Evolutionary conservation across 345 rosid species (phyloP).

Genomic region (rapeseed (Brassica napus)): Da-Ae NC_063451.1:45278501-45279000

Average conservation of each 20-base stretch:
- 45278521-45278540: not conserved
- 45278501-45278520: not conserved
- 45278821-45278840: not conserved
- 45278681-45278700: constrained; percentile 5
- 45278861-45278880: not conserved
- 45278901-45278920: not conserved
- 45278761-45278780: not conserved
- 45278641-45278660: constrained; percentile 38
- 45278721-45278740: constrained; percentile 19
- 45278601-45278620: constrained; percentile 17
- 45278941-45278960: not conserved
- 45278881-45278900: not conserved
- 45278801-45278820: constrained; percentile 20
- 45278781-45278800: constrained; percentile 26
- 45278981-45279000: constrained; percentile 6
- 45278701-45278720: not conserved
- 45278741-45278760: not conserved
- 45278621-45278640: constrained; percentile 2
- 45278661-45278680: constrained; percentile 34
- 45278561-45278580: not conserved
- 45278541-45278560: not conserved
- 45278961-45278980: not conserved
- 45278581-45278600: not conserved
- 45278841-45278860: not conserved
- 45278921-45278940: not conserved